These are phyloP conservation scores for Claviceps sp. DNA, from an alignment of 2,329 filamentous ascomycete species.

Conservation along the genomic window DNA sequence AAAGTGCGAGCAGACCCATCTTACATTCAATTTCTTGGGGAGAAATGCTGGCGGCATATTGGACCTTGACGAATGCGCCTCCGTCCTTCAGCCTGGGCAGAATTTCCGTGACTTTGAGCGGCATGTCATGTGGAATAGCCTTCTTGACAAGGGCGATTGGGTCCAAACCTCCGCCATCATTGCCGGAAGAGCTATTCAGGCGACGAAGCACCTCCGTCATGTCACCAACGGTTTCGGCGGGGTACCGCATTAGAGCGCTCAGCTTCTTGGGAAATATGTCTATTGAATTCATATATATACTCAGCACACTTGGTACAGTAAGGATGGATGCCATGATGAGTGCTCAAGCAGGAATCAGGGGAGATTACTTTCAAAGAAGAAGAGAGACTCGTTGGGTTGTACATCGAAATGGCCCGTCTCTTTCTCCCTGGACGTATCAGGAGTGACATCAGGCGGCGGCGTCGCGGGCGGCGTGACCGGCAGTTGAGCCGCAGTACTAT, in stretches of 20 bases:
- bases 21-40: constrained; percentile 30
- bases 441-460: constrained; percentile 3
- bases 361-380: constrained; percentile 76
- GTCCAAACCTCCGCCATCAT: constrained; percentile 34
- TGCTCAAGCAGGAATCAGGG: neutral
- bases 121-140: constrained; percentile 47
- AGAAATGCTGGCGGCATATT: constrained; percentile 28
- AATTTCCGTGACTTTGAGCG: constrained; percentile 65
- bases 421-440: constrained; percentile 33
- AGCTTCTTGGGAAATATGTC: constrained; percentile 77
- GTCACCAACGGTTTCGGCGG: constrained; percentile 36
- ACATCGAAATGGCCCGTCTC: constrained; percentile 73
- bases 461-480: constrained; percentile 2
- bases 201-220: constrained; percentile 35
- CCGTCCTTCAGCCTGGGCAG: constrained; percentile 81
- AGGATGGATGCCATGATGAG: neutral
- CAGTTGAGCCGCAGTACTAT: constrained; percentile 9
- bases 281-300: constrained; percentile 18
- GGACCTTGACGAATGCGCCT: constrained; percentile 84
- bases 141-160: constrained; percentile 42
- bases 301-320: neutral
- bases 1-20: neutral
- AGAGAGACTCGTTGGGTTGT: constrained; percentile 61
- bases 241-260: constrained; percentile 30
- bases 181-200: constrained; percentile 37